These are phyloP conservation scores for Linnemannia schmuckeri DNA, from an alignment of 192 early-diverging fungal species.

Conservation along the genomic window DNA sequence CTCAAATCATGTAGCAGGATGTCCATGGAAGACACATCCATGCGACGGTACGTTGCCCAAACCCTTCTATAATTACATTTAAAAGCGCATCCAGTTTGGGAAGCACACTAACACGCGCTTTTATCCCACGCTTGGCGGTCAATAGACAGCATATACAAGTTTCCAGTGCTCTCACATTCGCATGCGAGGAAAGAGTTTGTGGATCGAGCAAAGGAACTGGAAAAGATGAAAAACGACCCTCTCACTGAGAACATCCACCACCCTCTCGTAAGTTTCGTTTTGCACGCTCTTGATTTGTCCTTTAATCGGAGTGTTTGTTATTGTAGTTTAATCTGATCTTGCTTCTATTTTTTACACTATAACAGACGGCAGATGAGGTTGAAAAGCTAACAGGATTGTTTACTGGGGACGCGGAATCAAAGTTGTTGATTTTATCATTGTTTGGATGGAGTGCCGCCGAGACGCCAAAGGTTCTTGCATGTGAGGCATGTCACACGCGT, in stretches of 20 bases:
- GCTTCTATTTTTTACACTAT: background rate
- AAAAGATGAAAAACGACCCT: slow-evolving; percentile 4
- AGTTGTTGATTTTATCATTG: slow-evolving; percentile 24
- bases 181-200: slow-evolving; percentile 26
- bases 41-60: slow-evolving; percentile 29
- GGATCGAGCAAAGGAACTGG: slow-evolving; percentile 17
- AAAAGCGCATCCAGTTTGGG: background rate
- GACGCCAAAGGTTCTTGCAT: slow-evolving; percentile 12
- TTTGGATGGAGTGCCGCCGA: slow-evolving; percentile 30
- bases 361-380: slow-evolving; percentile 16
- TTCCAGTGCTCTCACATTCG: slow-evolving; percentile 36
- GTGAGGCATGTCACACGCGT: slow-evolving; percentile 39
- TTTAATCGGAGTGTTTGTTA: background rate
- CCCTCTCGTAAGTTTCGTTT: slow-evolving; percentile 33
- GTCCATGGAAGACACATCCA: slow-evolving; percentile 49
- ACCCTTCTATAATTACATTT: background rate
- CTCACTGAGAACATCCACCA: slow-evolving; percentile 19
- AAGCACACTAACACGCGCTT: background rate
- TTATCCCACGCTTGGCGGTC: no score
- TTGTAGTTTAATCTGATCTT: background rate
- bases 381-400: background rate
- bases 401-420: background rate
- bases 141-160: slow-evolving; percentile 47
- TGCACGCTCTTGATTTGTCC: background rate
- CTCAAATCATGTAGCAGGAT: slow-evolving; percentile 21